A percentile compares a stretch with the other conserved stretches of the same genome.
Evolutionary conservation across 2,329 filamentous ascomycete species (phyloP).

Genomic region (Colletotrichum liriopes): DNA sequence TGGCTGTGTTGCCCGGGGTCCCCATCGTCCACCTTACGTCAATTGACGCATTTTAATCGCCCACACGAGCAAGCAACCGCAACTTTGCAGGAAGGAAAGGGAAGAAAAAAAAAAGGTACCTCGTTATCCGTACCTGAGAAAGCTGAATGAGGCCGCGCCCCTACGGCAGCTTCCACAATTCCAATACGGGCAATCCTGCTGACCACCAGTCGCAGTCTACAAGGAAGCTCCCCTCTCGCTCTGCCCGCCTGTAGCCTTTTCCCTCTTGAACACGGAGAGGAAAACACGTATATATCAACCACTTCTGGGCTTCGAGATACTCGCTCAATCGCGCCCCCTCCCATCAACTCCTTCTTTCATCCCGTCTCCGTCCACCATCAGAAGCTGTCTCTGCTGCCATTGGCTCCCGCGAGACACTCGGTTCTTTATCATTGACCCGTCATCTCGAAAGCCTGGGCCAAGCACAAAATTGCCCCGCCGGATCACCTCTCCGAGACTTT

Average conservation of each 20-base stretch:
- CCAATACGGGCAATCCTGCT: conserved; percentile 31
- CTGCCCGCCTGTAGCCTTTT: conserved; percentile 26
- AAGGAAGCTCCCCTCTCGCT: conserved; percentile 35
- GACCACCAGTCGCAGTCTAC: conserved; percentile 34
- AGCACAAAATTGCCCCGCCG: conserved; percentile 32
- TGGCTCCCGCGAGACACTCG: conserved; percentile 30
- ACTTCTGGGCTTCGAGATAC: conserved; percentile 28
- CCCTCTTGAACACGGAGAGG: not conserved
- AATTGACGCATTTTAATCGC: conserved; percentile 41
- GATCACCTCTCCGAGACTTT: conserved; percentile 40
- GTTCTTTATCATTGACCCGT: conserved; percentile 20
- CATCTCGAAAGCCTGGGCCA: conserved; percentile 13
- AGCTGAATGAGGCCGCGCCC: conserved; percentile 12
- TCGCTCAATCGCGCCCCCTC: not conserved
- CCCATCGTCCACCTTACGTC: conserved; percentile 40
- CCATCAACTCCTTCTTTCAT: conserved; percentile 28
- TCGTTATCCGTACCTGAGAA: not conserved
- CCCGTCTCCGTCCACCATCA: conserved; percentile 29
- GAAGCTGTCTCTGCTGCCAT: conserved; percentile 19
- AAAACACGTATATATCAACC: conserved; percentile 36
- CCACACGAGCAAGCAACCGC: conserved; percentile 6
- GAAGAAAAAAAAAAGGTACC: conserved; percentile 17
- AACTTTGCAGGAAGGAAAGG: not conserved
- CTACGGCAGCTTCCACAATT: conserved; percentile 31
- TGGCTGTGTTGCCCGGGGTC: conserved; percentile 44